Base-by-base conservation (phyloP, 805 yeast species). In the Grigorovia transvaalensis region DNA sequence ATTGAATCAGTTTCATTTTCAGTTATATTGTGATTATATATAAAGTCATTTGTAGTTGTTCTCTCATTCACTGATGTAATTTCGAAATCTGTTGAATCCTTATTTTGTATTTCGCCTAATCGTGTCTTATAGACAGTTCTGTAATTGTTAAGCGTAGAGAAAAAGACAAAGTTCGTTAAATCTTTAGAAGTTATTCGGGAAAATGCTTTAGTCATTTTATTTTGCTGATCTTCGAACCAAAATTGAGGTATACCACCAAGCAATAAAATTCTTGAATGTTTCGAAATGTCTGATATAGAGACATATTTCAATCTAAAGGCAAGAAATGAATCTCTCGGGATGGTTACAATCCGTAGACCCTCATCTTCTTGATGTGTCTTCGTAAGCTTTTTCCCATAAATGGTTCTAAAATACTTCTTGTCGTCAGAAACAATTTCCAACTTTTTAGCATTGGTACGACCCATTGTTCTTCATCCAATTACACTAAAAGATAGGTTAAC, bases 241-340 rank as follows among this genome's bases (percentile, higher is more conserved):
- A 75, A 62, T 23, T 67, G 64, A 0, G 90, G 91, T 1, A 82
- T 62, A 0, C 74, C 71, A 0, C 91, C 91, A 5, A 85, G 56
- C 9, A 83, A 66, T 0, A 77, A 64, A 1, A 74, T 70, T 47
- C 71, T 70, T 0, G 87, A 74, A 11, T 71, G 66, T n/a, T 70
- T 68, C 3, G 79, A 69, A 7, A 85, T 61, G 51, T 78, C 76
- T 4, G 58, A 49, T 0, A 83, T 69, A 9, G 73, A 68, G n/a
- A 78, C 73, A 62, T 81, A 82, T 15, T 74, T 65, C 27, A 85
- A 67, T 44, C 85, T 70, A 53, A 74, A 79, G 0, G 85, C 83
- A 0, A 88, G 80, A 66, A 79, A 84, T 1, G 88, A 81, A 30
- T 68, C 54, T 42, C 60, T 64, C 4, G 86, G 86, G 18, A 81